Evolutionary conservation across 106 monocot species (phyloP).

Genomic region (Xerophyta viscosa): DNA sequence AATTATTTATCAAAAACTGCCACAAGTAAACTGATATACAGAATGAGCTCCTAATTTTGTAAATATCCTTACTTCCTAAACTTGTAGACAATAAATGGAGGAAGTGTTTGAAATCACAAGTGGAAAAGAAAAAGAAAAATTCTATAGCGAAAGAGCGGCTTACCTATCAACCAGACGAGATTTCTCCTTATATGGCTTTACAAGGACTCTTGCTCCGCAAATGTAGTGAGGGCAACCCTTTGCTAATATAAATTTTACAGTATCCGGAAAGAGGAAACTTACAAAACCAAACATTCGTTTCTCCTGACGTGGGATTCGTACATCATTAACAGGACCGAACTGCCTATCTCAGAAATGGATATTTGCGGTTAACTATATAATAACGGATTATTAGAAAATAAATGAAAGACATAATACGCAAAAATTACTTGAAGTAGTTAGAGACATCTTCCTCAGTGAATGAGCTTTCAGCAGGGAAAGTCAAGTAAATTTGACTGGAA

Average conservation of each 20-base stretch:
- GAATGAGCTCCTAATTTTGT: too few relatives aligned
- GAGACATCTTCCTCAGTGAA: constrained; percentile 70
- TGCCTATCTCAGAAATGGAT: constrained; percentile 18
- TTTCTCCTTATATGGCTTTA: constrained; percentile 82
- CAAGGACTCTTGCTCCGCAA: constrained; percentile 60
- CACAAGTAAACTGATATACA: too few relatives aligned
- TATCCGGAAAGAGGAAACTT: constrained; percentile 57
- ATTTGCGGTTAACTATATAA: neutral
- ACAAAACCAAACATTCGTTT: constrained; percentile 95
- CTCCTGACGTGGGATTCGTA: constrained; percentile 71
- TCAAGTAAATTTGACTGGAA: constrained; percentile 83
- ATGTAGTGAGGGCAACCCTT: constrained; percentile 63
- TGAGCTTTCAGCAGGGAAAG: constrained; percentile 74
- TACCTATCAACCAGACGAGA: constrained; percentile 44
- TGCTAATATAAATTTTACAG: constrained; percentile 43
- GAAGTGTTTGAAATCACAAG: neutral
- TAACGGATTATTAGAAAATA: neutral
- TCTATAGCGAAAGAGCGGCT: too few relatives aligned
- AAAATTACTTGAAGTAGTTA: constrained; percentile 63
- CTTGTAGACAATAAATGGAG: neutral
- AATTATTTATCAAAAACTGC: too few relatives aligned
- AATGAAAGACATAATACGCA: neutral
- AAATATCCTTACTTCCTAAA: too few relatives aligned
- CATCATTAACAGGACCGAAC: constrained; percentile 70
- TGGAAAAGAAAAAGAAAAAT: too few relatives aligned